Base-by-base conservation (phyloP, 768 basidiomycete species). In the Boletales sp. region DNA sequence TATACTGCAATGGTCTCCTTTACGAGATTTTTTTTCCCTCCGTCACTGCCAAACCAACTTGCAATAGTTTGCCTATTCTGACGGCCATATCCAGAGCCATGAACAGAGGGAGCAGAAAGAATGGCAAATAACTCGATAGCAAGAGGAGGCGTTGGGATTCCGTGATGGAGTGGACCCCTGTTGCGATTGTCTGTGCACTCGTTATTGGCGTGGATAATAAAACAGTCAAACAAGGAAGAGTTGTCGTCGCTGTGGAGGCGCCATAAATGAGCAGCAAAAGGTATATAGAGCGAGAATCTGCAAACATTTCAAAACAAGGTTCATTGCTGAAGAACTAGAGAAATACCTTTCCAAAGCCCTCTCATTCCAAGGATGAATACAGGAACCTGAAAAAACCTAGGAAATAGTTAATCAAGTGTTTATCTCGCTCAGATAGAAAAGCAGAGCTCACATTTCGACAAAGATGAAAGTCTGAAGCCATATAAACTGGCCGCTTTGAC, bases 221-320 rank as follows among this genome's bases (percentile, higher is more conserved):
- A 30, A 79, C 72, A 12, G 74, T 67, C 42, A 94, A 63, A 60
- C 87, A 90, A 0, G 91, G 82, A 32, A 90, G 67, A 13, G 86
- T 84, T 1, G 90, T 91, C 0, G 89, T 93, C 0, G 80, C 74
- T 3, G 89, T 86, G 0, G 87, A 89, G 0, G 88, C 86, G 28
- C 76, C 88, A 66, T 93, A 94, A 28, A 84, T 64, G 9, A 87
- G 71, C 13, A 94, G 69, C 31, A 90, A 72, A 12, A 80, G 70
- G 60, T 86, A 87, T 40, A 84, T 77, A 13, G 67, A 65, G 8
- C 66, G 72, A 2, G 74, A 76, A 49, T 72, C 83, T 85, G 57
- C n/a, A 11, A 42, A 37, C 17, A 25, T 15, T n/a, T 54, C 30
- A 52, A 18, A 32, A 41, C 35, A 41, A 10, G 13, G n/a, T 10